These are phyloP conservation scores for Termitomyces sp. DNA, from an alignment of 768 basidiomycete species.

Conservation along the genomic window DNA sequence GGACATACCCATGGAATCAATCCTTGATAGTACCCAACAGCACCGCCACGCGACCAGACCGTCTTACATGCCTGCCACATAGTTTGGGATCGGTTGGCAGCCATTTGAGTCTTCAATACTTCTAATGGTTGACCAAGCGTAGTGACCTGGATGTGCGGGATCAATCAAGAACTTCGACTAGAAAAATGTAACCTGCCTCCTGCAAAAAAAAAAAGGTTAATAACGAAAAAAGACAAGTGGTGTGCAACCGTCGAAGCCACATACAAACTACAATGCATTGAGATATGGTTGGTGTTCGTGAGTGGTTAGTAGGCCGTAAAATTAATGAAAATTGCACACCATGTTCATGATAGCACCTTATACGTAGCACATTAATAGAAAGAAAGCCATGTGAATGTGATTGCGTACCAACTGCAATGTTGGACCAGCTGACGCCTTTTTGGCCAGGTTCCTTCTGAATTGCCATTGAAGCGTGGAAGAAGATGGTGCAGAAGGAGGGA, in stretches of 20 bases:
- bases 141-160: constrained; percentile 61
- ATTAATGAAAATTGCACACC: constrained; percentile 41
- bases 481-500: constrained; percentile 16
- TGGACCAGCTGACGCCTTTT: constrained; percentile 90
- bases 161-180: neutral
- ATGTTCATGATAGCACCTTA: constrained; percentile 98
- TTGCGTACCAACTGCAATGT: constrained; percentile 85
- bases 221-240: neutral
- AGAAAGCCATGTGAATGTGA: constrained; percentile 7
- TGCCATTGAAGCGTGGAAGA: constrained; percentile 47
- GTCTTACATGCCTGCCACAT: constrained; percentile 82
- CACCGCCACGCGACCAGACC: constrained; percentile 90
- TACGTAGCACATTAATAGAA: constrained; percentile 12
- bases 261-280: constrained; percentile 38
- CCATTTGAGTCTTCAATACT: constrained; percentile 99
- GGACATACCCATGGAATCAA: constrained; percentile 91
- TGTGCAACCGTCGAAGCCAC: constrained; percentile 21
- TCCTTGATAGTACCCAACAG: constrained; percentile 92
- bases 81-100: constrained; percentile 87
- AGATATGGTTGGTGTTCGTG: neutral
- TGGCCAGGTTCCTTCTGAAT: constrained; percentile 83
- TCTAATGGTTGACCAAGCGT: constrained; percentile 97
- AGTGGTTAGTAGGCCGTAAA: neutral
- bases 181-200: constrained; percentile 56
- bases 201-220: constrained; percentile 21